phyloP scores from a whole-genome alignment of 202 grass and related monocot genomes.

The Digitaria exilis region DNA sequence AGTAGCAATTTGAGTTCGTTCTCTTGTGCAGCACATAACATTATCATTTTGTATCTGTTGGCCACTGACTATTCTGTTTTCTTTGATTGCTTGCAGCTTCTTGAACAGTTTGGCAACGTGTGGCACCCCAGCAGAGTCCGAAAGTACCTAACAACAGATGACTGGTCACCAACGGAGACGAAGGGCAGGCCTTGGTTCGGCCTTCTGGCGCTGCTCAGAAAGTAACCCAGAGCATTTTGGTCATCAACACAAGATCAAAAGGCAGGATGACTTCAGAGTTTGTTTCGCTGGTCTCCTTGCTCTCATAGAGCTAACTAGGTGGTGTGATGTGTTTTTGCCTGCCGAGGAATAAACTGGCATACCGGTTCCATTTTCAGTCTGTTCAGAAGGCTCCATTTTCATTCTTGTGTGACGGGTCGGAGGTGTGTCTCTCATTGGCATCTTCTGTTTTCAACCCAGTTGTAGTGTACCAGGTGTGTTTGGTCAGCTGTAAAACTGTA shows the following conservation, averaged over 20 bases:
- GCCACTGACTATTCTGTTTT: no score
- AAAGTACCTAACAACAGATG: slow-evolving; percentile 64
- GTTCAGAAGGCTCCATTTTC: background rate
- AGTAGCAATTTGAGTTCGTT: background rate
- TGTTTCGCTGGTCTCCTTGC: slow-evolving; percentile 74
- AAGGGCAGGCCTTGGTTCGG: slow-evolving; percentile 73
- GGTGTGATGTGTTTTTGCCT: background rate
- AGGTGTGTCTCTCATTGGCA: background rate
- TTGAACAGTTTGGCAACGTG: slow-evolving; percentile 62
- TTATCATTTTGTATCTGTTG: no score
- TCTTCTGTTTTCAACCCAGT: background rate
- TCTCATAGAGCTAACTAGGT: slow-evolving; percentile 44
- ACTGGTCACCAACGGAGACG: slow-evolving; percentile 61
- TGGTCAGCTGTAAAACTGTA: no score
- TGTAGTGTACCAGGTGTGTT: slow-evolving; percentile 1
- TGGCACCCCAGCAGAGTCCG: slow-evolving; percentile 83
- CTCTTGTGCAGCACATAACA: background rate
- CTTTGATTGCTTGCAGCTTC: slow-evolving; percentile 53
- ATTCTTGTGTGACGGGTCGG: background rate
- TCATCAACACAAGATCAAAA: slow-evolving; percentile 79
- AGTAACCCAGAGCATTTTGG: slow-evolving; percentile 72
- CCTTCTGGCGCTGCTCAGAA: slow-evolving; percentile 61
- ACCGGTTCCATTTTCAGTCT: background rate
- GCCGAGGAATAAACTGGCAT: background rate
- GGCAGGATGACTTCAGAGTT: slow-evolving; percentile 70